phyloP scores from a whole-genome alignment of 108 stramenopile species.

The Seminavis robusta region DNA sequence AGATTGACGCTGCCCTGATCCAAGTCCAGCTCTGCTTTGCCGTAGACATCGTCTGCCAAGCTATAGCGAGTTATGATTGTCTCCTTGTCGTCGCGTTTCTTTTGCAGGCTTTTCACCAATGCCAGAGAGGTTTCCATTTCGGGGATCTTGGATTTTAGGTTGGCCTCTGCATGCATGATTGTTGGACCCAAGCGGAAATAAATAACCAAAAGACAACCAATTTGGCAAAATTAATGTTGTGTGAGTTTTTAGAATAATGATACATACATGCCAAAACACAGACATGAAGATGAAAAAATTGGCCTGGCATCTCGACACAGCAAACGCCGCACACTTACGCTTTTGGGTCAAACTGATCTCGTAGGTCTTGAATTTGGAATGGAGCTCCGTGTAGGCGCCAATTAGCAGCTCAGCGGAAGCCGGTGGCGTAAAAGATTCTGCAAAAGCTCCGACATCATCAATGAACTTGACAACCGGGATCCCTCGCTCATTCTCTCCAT shows the following conservation, averaged over 20 bases:
- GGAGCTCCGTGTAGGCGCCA: constrained; percentile 84
- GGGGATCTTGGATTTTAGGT: constrained; percentile 65
- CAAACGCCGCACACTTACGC: constrained; percentile 27
- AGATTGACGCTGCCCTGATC: constrained; percentile 87
- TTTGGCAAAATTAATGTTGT: too few species aligned
- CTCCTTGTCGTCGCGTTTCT: constrained; percentile 57
- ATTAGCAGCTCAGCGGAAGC: constrained; percentile 84
- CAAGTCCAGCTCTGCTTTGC: constrained; percentile 88
- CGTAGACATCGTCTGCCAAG: constrained; percentile 93
- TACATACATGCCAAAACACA: neutral
- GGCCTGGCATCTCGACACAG: neutral
- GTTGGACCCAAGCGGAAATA: neutral
- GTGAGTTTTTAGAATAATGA: too few species aligned
- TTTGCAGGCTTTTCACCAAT: constrained; percentile 60
- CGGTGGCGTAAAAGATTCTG: constrained; percentile 69
- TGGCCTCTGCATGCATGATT: constrained; percentile 19
- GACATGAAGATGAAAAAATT: neutral
- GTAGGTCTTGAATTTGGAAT: constrained; percentile 81
- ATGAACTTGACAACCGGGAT: constrained; percentile 84
- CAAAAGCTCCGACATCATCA: constrained; percentile 80
- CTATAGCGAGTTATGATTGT: constrained; percentile 82
- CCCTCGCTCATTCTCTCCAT: constrained; percentile 70
- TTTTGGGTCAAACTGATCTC: constrained; percentile 72
- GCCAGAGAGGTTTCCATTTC: constrained; percentile 86
- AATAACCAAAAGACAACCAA: neutral